Conservation (phyloP, 345 rosid genomes). For the Camelina laxa region DNA sequence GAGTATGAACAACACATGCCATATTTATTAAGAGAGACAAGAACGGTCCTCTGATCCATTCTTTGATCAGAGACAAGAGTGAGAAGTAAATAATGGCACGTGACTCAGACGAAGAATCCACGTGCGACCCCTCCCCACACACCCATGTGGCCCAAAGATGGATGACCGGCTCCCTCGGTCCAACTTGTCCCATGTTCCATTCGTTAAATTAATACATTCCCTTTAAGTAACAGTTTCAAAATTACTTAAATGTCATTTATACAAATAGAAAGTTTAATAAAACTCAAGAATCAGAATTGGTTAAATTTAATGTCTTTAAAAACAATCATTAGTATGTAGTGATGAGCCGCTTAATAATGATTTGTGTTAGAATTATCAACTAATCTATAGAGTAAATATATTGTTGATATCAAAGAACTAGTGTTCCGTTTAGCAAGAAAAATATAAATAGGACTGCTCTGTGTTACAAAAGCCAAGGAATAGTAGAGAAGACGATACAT, state of each 20-base stretch:
- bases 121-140: slow-evolving; percentile 53
- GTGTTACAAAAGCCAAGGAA: slow-evolving; percentile 14
- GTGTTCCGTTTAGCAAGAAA: background rate
- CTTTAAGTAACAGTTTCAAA: slow-evolving; percentile 4
- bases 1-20: slow-evolving; percentile 46
- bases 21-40: slow-evolving; percentile 45
- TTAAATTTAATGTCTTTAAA: too few relatives aligned
- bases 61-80: slow-evolving; percentile 38
- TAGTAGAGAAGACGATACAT: slow-evolving; percentile 25
- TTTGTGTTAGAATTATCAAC: background rate
- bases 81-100: slow-evolving; percentile 66
- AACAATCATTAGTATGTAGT: too few relatives aligned
- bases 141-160: slow-evolving; percentile 53
- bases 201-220: background rate
- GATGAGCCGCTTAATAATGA: background rate
- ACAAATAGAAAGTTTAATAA: too few relatives aligned
- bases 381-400: background rate
- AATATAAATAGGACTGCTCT: background rate
- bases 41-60: slow-evolving; percentile 44
- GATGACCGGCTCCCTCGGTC: slow-evolving; percentile 53
- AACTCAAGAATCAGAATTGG: too few relatives aligned
- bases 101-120: slow-evolving; percentile 48
- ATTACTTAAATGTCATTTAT: too few relatives aligned
- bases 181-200: slow-evolving; percentile 50
- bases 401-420: background rate